Evolutionary conservation across 345 rosid genomes (phyloP).

Genomic region (Lagerstroemia speciosa): DNA sequence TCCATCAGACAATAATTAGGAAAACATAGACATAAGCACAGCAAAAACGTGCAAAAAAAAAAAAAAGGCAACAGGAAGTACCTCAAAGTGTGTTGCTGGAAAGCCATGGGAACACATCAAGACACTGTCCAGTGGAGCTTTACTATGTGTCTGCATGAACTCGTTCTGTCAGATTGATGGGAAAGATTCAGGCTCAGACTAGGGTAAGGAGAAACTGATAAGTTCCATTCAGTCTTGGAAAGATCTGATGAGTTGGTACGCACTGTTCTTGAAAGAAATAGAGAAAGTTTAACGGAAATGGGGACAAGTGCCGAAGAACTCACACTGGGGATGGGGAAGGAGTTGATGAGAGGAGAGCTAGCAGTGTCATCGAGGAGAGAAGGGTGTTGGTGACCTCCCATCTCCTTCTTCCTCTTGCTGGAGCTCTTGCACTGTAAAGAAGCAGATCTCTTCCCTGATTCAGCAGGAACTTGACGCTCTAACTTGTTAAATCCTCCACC

Average conservation of each 20-base stretch:
- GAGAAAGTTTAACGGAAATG: not conserved
- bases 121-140: not conserved
- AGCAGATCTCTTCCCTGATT: not conserved
- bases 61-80: not conserved
- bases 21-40: not conserved
- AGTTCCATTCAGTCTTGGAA: no score
- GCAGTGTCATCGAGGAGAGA: slow-evolving; percentile 82
- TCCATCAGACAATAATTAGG: not conserved
- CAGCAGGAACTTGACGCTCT: not conserved
- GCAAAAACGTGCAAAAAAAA: not conserved
- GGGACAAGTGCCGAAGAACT: not conserved
- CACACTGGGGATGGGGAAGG: slow-evolving; percentile 44
- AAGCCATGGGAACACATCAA: not conserved
- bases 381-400: slow-evolving; percentile 19
- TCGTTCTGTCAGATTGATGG: not conserved
- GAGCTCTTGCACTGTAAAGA: slow-evolving; percentile 20
- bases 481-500: not conserved
- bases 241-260: not conserved
- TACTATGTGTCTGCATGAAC: not conserved
- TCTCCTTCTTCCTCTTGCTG: slow-evolving; percentile 28
- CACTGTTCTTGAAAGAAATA: not conserved
- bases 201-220: no score
- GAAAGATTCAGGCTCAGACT: not conserved
- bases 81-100: not conserved
- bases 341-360: slow-evolving; percentile 60